Conservation (phyloP, 1,284 basidiomycete genomes). For the Naganishia liquefaciens region DNA sequence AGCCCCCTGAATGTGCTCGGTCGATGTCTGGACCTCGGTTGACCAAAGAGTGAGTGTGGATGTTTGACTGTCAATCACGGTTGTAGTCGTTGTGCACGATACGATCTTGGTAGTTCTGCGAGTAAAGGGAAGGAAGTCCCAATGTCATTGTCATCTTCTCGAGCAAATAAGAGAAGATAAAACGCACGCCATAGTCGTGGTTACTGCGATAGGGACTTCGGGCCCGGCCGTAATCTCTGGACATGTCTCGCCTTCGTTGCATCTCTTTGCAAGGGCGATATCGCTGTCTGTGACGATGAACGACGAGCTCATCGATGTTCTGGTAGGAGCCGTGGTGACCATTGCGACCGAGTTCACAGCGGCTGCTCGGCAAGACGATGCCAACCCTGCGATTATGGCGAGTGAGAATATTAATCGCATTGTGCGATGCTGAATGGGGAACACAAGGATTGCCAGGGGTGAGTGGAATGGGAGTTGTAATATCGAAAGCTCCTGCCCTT, state of each 20-base stretch:
- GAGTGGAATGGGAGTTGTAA: no score
- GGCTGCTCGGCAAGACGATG: background rate
- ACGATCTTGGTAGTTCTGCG: slow-evolving; percentile 27
- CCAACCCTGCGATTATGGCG: slow-evolving; percentile 1
- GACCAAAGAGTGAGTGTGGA: slow-evolving; percentile 29
- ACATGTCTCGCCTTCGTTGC: slow-evolving; percentile 14
- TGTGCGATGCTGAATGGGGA: background rate
- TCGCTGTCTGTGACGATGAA: background rate
- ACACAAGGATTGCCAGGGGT: background rate
- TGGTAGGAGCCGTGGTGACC: background rate
- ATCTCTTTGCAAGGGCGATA: slow-evolving; percentile 6
- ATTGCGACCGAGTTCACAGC: background rate
- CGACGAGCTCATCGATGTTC: no score
- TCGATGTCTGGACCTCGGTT: slow-evolving; percentile 25
- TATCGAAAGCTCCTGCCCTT: no score
- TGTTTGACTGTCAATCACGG: slow-evolving; percentile 28
- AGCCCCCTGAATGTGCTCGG: slow-evolving; percentile 22
- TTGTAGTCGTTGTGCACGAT: slow-evolving; percentile 29
- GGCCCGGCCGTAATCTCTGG: slow-evolving; percentile 28
- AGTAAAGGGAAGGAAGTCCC: no score
- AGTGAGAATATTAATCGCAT: slow-evolving; percentile 10
- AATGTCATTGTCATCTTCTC: background rate
- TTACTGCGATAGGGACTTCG: slow-evolving; percentile 28
- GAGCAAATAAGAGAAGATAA: no score
- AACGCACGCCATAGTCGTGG: slow-evolving; percentile 31